Base-by-base conservation (phyloP, 345 rosid species). In the Cardamine resedifolia region DNA sequence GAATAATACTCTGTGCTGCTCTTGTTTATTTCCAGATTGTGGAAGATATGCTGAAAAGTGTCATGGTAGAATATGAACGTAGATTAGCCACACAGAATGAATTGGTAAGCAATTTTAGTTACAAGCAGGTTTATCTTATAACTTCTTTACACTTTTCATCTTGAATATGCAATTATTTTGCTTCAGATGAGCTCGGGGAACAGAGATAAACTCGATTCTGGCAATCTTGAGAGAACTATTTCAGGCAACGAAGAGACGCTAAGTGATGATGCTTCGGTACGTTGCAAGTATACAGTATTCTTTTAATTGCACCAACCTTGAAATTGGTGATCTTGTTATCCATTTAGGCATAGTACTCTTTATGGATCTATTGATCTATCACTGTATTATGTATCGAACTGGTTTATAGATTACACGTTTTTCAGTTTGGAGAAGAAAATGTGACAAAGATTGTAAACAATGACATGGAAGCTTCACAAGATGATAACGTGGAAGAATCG, bases 1-100 rank as follows among this genome's bases (percentile, higher is more conserved):
- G 47, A 30, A 45, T 56, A 31, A 47, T 51, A 18, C 52, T 68
- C 39, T 45, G 36, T 49, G 41, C 60, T 57, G 30, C 68, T 58
- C 66, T 71, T 63, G 50, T 60, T 78, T 76, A 24, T 53, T 63
- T 45, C 6, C 85, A 88, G 94, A 75, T 88, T 73, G 88, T 94
- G 83, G 98, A 94, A 73, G 86, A 89, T 64, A 85, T 94, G 81
- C 80, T 94, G 43, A 73, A 77, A 63, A 94, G 87, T 80, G 87
- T 91, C 70, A 81, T 85, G 69, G 88, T 85, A 61, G 98, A 88
- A 80, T 91, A 88, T 74, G 91, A 85, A 82, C 84, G 73, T 68
- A 87, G 88, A 58, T 67, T 91, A 52, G 84, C 86, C 24, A 86
- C 74, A 79, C 88, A 88, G 18, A 76, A 57, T 67, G 87, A 76